Conservation (phyloP, 352 stramenopile species). For the Globisporangium sylvaticum region DNA sequence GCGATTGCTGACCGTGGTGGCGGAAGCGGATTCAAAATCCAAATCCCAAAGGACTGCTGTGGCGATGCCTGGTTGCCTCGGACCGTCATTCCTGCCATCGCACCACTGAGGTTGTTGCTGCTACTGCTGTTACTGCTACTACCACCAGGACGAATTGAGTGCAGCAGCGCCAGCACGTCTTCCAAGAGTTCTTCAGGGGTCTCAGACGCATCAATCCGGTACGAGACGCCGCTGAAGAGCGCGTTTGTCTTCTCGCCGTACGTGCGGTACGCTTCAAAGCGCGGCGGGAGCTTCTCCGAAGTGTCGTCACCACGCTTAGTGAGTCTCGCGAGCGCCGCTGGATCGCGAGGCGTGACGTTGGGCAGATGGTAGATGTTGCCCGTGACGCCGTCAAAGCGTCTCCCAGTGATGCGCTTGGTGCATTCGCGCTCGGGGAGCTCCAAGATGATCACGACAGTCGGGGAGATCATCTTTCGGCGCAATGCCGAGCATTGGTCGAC, state of each 20-base stretch:
- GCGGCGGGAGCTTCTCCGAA: constrained; percentile 44
- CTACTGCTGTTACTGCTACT: constrained; percentile 1
- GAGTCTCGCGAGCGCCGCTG: constrained; percentile 43
- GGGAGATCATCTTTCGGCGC: constrained; percentile 42
- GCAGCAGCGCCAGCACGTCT: constrained; percentile 34
- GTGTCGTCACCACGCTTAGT: constrained; percentile 55
- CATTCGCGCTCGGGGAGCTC: constrained; percentile 50
- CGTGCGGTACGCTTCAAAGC: constrained; percentile 60
- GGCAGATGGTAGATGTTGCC: constrained; percentile 61
- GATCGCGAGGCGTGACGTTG: constrained; percentile 34
- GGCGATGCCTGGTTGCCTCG: constrained; percentile 7
- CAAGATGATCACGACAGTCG: constrained; percentile 51
- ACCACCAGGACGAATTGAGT: constrained; percentile 22
- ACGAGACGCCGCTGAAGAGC: constrained; percentile 35
- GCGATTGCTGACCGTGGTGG: neutral
- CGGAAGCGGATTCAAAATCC: neutral
- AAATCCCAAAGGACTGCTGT: neutral
- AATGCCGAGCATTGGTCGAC: constrained; percentile 47
- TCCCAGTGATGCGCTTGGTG: constrained; percentile 40
- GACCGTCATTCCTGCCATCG: neutral
- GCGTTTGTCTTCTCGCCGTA: constrained; percentile 57
- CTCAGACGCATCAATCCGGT: constrained; percentile 42
- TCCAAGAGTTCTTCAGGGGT: constrained; percentile 32
- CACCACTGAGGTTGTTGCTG: constrained; percentile 4
- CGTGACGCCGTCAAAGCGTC: constrained; percentile 57